Evolutionary conservation across 768 basidiomycete species (phyloP).

Genomic region (Leccinum disarticulatum): DNA sequence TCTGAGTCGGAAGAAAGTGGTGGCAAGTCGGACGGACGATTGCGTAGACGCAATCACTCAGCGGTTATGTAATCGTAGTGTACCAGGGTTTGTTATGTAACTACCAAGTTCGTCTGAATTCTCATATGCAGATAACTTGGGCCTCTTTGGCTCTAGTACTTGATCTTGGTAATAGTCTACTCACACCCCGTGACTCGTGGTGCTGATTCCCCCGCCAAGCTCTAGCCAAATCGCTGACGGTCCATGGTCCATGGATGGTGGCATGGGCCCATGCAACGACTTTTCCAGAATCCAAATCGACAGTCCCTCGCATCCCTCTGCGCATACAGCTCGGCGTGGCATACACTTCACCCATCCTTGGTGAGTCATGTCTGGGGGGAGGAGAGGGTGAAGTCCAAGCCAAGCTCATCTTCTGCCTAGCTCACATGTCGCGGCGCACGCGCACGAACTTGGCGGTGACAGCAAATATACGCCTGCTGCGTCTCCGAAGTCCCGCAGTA

Average conservation of each 20-base stretch:
- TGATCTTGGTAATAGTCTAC: constrained; percentile 12
- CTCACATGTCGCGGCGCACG: constrained; percentile 24
- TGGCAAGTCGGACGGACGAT: neutral
- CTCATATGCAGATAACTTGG: constrained; percentile 6
- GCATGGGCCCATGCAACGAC: constrained; percentile 30
- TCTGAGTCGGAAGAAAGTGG: neutral
- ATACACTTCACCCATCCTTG: constrained; percentile 26
- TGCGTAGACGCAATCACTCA: neutral
- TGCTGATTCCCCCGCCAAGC: constrained; percentile 14
- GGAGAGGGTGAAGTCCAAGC: neutral
- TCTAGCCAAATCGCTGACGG: constrained; percentile 23
- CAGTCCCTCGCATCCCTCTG: constrained; percentile 22
- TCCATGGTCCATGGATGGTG: constrained; percentile 27
- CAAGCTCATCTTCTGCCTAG: constrained; percentile 13
- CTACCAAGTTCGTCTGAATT: too few species aligned
- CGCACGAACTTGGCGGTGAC: constrained; percentile 21
- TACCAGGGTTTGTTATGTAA: too few species aligned
- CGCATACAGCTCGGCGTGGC: constrained; percentile 29
- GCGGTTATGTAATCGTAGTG: constrained; percentile 14
- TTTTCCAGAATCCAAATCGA: constrained; percentile 22
- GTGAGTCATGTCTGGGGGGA: constrained; percentile 23
- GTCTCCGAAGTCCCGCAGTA: too few species aligned
- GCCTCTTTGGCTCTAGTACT: constrained; percentile 20
- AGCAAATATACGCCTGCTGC: constrained; percentile 9
- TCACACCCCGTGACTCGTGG: neutral